Percentiles rank a stretch among this genome's conserved stretches.
phyloP scores from a whole-genome alignment of 805 yeast species.

The Monosporozyma aerobia region DNA sequence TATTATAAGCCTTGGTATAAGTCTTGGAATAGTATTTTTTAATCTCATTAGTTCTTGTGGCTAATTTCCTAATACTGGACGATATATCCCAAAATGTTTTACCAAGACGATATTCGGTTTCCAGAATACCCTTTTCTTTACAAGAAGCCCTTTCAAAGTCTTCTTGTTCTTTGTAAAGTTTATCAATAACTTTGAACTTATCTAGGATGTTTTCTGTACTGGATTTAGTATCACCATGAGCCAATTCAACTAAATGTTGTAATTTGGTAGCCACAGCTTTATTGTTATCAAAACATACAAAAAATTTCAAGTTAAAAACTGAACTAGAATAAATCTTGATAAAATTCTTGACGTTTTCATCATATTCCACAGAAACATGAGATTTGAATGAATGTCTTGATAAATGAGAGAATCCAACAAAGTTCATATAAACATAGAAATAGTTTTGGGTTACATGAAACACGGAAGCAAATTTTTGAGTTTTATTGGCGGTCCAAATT shows the following conservation, averaged over 20 bases:
- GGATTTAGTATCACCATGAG: slow-evolving; percentile 24
- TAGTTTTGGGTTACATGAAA: slow-evolving; percentile 51
- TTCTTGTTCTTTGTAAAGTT: slow-evolving; percentile 8
- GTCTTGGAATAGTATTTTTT: slow-evolving; percentile 31
- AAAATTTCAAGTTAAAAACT: slow-evolving; percentile 32
- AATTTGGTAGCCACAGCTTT: slow-evolving; percentile 45
- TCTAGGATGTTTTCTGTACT: slow-evolving; percentile 29
- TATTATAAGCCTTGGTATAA: slow-evolving; percentile 34
- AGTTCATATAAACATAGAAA: slow-evolving; percentile 54
- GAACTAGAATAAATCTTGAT: slow-evolving; percentile 4
- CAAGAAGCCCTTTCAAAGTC: slow-evolving; percentile 4
- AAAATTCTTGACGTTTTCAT: slow-evolving; percentile 4
- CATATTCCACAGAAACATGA: slow-evolving; percentile 44
- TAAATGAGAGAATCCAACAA: slow-evolving; percentile 64
- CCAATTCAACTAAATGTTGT: slow-evolving; percentile 46
- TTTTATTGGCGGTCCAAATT: slow-evolving; percentile 57
- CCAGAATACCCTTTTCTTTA: slow-evolving; percentile 1
- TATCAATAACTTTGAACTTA: slow-evolving; percentile 18
- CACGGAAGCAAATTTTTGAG: slow-evolving; percentile 64
- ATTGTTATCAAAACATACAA: slow-evolving; percentile 53
- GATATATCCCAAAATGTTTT: slow-evolving; percentile 10
- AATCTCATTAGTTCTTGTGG: slow-evolving; percentile 10
- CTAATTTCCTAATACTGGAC: slow-evolving; percentile 2
- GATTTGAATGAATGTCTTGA: slow-evolving; percentile 37
- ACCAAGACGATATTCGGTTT: slow-evolving; percentile 7